Evolutionary conservation across 208 protist species (phyloP), one percentile per base, ranked within the genome.

Genomic region (Crithidia brevicula): DNA sequence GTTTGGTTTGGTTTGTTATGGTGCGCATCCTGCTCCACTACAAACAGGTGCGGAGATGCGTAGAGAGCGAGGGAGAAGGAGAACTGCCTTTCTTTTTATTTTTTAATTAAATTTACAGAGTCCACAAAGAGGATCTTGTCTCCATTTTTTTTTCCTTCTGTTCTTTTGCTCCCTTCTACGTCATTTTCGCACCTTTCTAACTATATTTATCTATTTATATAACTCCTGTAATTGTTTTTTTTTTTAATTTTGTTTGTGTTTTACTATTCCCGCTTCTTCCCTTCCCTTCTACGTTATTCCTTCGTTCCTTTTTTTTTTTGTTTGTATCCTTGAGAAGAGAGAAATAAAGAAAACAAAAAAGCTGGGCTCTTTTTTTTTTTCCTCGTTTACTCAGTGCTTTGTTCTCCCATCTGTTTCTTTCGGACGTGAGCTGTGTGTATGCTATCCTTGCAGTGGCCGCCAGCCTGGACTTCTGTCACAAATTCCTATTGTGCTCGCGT

Each of bases 311-410:
- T 30, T 3, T 49, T 63, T 49, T 25, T 63, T 18, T 20, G 49
- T 49, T 63, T 63, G 16, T 38, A 11, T 18, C 10, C 28, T 54
- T n/a, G n/a, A n/a, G n/a, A n/a, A n/a, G n/a, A n/a, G n/a, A n/a
- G n/a, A n/a, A n/a, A n/a, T n/a, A n/a, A n/a, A n/a, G n/a, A n/a
- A n/a, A n/a, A n/a, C n/a, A n/a, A n/a, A n/a, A n/a, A n/a, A n/a
- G n/a, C n/a, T n/a, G n/a, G n/a, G n/a, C 63, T 36, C 28, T 61
- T 72, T 52, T 72, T 63, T 50, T 50, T 72, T 22, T 65, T 46
- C 30, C 25, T 34, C 28, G 9, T 50, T 16, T 62, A n/a, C n/a
- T n/a, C n/a, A n/a, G n/a, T n/a, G n/a, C n/a, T n/a, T n/a, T n/a
- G n/a, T n/a, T n/a, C n/a, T 46, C 54, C 16, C 20, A 28, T 36